phyloP scores from a whole-genome alignment of 768 basidiomycete species.

The Rhodotorula sphaerocarpa region DNA sequence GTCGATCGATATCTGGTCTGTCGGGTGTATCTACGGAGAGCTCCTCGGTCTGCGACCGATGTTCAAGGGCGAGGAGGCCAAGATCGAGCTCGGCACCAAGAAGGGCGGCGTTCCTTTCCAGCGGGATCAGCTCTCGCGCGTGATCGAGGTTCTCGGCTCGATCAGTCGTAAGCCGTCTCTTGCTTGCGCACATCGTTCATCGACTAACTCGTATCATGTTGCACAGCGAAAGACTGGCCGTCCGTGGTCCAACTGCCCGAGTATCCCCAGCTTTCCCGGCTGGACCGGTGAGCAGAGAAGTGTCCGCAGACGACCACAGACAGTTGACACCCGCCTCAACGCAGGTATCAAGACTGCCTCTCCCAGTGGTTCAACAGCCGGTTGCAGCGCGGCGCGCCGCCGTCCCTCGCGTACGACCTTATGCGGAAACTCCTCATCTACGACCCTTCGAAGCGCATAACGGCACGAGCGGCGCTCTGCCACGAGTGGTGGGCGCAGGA shows the following conservation, averaged over 20 bases:
- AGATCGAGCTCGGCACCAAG: slow-evolving; percentile 66
- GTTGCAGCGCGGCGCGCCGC: slow-evolving; percentile 51
- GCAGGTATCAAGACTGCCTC: slow-evolving; percentile 57
- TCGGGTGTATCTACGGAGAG: slow-evolving; percentile 96
- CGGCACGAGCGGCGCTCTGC: slow-evolving; percentile 66
- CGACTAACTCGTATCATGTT: no score
- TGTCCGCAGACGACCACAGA: neutral
- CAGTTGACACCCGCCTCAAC: slow-evolving; percentile 22
- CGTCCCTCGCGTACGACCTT: slow-evolving; percentile 63
- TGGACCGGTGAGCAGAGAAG: slow-evolving; percentile 7
- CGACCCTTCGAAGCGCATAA: slow-evolving; percentile 78
- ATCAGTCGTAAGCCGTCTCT: slow-evolving; percentile 74
- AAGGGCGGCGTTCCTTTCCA: slow-evolving; percentile 92
- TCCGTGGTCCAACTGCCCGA: slow-evolving; percentile 49
- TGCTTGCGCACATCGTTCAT: no score
- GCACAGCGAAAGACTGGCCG: slow-evolving; percentile 85
- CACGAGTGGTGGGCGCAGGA: slow-evolving; percentile 93
- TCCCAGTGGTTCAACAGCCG: slow-evolving; percentile 57
- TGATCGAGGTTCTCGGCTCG: slow-evolving; percentile 89
- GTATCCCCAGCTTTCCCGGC: slow-evolving; percentile 14
- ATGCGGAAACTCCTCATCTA: slow-evolving; percentile 79
- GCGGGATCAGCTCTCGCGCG: slow-evolving; percentile 84
- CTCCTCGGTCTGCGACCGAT: slow-evolving; percentile 86
- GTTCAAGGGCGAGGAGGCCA: slow-evolving; percentile 98
- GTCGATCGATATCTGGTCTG: slow-evolving; percentile 90